phyloP scores from a whole-genome alignment of 352 stramenopile species.

The Aphanomyces astaci region DNA sequence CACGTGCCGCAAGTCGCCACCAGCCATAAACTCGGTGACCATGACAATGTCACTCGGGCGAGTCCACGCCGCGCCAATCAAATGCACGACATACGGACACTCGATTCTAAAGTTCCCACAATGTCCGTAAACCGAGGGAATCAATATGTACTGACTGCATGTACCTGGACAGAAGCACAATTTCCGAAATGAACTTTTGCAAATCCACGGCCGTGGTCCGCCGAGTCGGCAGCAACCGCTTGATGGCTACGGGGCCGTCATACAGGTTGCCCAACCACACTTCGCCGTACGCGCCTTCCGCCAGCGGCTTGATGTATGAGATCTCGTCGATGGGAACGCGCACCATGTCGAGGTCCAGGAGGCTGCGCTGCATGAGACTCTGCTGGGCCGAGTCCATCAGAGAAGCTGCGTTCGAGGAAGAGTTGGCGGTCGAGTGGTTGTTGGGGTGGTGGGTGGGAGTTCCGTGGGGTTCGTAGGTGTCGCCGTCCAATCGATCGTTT shows the following conservation, averaged over 20 bases:
- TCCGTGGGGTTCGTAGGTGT: neutral
- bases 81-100: constrained; percentile 56
- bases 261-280: constrained; percentile 59
- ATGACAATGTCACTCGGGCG: constrained; percentile 52
- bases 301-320: constrained; percentile 44
- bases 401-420: neutral
- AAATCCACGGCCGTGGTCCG: constrained; percentile 41
- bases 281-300: constrained; percentile 58
- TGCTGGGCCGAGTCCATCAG: neutral
- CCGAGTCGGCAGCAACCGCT: constrained; percentile 46
- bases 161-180: constrained; percentile 44
- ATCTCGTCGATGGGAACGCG: constrained; percentile 28
- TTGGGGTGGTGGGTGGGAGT: neutral
- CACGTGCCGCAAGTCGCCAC: neutral
- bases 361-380: neutral
- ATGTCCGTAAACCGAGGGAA: too few relatives aligned
- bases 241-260: constrained; percentile 57
- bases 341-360: constrained; percentile 4
- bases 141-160: too few relatives aligned
- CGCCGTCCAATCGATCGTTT: too few relatives aligned
- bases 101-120: constrained; percentile 29
- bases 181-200: constrained; percentile 47
- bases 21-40: constrained; percentile 56
- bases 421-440: neutral
- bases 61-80: constrained; percentile 63